A percentile compares a stretch with the other conserved stretches of the same genome.
phyloP scores from a whole-genome alignment of 106 monocot genomes.

The Phalaenopsis equestris region DNA sequence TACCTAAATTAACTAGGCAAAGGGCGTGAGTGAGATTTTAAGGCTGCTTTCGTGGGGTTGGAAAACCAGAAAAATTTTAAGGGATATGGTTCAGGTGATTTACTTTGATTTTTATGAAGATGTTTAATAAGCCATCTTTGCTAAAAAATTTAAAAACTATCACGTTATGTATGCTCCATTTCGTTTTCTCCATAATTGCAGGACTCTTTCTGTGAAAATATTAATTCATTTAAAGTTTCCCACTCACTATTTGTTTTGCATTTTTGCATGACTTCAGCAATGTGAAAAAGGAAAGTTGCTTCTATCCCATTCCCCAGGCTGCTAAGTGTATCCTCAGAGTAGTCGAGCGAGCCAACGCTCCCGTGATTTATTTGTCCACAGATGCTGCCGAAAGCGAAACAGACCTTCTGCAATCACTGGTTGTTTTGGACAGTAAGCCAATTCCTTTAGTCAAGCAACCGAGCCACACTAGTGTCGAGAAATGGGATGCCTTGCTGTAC shows the following conservation, averaged over 20 bases:
- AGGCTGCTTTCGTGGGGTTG: no score
- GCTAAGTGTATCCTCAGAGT: constrained; percentile 68
- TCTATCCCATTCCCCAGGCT: constrained; percentile 90
- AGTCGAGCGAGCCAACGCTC: constrained; percentile 57
- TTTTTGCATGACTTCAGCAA: constrained; percentile 42
- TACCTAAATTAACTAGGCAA: no score
- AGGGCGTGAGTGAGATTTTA: no score
- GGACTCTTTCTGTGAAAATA: not conserved
- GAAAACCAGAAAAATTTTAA: no score
- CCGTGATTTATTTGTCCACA: constrained; percentile 86
- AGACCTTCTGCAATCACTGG: constrained; percentile 64
- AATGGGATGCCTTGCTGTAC: constrained; percentile 93
- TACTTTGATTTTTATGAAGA: no score
- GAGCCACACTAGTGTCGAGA: constrained; percentile 53
- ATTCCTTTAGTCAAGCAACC: constrained; percentile 76
- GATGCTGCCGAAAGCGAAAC: constrained; percentile 88
- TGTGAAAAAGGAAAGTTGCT: constrained; percentile 78
- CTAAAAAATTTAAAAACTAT: not conserved
- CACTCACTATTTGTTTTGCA: not conserved
- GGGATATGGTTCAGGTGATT: no score
- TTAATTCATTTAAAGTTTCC: not conserved
- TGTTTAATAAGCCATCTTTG: no score
- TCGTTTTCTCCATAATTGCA: not conserved
- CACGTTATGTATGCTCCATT: not conserved
- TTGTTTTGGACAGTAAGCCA: constrained; percentile 40